Base-by-base conservation (phyloP, 495 filamentous ascomycete species). In the Hypoxylon cercidicola region DNA sequence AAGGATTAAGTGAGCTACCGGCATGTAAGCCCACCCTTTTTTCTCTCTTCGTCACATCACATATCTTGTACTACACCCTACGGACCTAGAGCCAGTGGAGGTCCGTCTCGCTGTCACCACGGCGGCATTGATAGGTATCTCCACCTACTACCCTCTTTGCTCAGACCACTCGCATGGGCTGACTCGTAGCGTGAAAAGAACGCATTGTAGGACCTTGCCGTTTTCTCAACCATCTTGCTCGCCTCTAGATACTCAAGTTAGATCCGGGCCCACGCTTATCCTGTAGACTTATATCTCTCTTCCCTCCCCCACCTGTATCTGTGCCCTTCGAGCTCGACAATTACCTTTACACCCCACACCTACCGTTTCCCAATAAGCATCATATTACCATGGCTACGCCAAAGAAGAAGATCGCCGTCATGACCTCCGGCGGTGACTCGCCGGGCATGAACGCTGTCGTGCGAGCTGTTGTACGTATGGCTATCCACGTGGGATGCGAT, bases 391-490 rank as follows among this genome's bases (percentile, higher is more conserved):
- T 81, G 80, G 69, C 74, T 28, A 40, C 70, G 13, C 62, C 64
- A 61, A 89, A 87, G 73, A 93, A 94, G 80, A 87, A 89, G 66
- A 96, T 99, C 71, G 96, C 87, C 47, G 89, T 98, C 60, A 91
- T 99, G 89, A 99, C 96, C 62, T 95, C 90, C 62, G 96, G 96
- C 64, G 96, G 96, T 68, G 96, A 99, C 82, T 92, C 94, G 37
- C 95, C 96, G 4, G 96, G 96, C 68, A 99, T 99, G 96, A 98
- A 97, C 75, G 93, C 90, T 43, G 92, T 90, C 19, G 93, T 97
- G 9, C 85, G 96, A 43, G 96, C 96, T 39, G 93, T 97, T 34
- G 92, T 99, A 59, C 89, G 96, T 44, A 97, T 92, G 88, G 85
- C 91, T 23, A 91, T 98, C 63, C 87, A 92, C 72, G 83, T 88